A percentile compares a stretch with the other conserved stretches of the same genome.
phyloP scores from a whole-genome alignment of 495 filamentous ascomycete genomes.

The Aspergillus leporis region DNA sequence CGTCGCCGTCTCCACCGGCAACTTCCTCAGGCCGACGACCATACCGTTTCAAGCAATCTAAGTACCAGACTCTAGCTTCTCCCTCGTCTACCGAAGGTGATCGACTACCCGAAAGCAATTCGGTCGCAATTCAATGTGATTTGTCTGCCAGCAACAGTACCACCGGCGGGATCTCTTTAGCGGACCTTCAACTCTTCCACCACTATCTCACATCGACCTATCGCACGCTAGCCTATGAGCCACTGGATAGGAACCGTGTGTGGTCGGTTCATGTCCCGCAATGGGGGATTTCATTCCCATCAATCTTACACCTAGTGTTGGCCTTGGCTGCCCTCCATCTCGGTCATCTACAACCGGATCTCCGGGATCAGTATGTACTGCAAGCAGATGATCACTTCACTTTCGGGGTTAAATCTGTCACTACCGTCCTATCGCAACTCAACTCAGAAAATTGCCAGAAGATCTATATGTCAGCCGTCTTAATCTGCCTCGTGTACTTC shows the following conservation, averaged over 20 bases:
- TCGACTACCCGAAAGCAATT: neutral
- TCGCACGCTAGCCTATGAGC: constrained; percentile 16
- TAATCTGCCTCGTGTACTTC: constrained; percentile 51
- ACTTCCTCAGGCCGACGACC: constrained; percentile 2
- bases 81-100: neutral
- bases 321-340: constrained; percentile 47
- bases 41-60: constrained; percentile 28
- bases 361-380: constrained; percentile 26
- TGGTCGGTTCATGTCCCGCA: constrained; percentile 42
- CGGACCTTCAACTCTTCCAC: constrained; percentile 26
- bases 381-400: constrained; percentile 50
- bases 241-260: constrained; percentile 19
- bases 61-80: constrained; percentile 17
- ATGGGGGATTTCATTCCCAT: constrained; percentile 44
- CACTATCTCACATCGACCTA: constrained; percentile 22
- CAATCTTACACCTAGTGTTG: constrained; percentile 48
- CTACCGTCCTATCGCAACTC: constrained; percentile 34
- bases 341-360: constrained; percentile 33
- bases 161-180: constrained; percentile 26
- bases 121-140: constrained; percentile 18
- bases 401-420: constrained; percentile 45
- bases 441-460: constrained; percentile 41
- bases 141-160: constrained; percentile 3
- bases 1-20: constrained; percentile 10
- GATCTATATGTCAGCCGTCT: constrained; percentile 46